Conservation (phyloP, 2,329 filamentous ascomycete genomes). For the Cryphonectria parasitica region DNA sequence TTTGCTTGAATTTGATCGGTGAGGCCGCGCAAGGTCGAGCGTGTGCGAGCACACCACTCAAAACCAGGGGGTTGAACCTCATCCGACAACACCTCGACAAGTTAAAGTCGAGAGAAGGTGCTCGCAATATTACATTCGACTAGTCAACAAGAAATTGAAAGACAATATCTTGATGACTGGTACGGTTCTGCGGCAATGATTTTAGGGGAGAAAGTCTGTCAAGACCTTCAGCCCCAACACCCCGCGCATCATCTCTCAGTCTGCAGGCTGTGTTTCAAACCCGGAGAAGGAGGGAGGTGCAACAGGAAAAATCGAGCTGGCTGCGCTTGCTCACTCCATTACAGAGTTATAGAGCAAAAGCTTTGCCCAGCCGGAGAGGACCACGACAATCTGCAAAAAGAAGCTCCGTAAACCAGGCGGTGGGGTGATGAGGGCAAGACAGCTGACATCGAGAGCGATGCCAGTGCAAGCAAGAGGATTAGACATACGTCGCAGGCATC, state of each 20-base stretch:
- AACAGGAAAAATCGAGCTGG: conserved; percentile 80
- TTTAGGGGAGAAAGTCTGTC: conserved; percentile 73
- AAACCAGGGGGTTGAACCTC: conserved; percentile 50
- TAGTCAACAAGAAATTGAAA: not conserved
- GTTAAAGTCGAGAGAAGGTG: conserved; percentile 52
- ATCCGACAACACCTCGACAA: conserved; percentile 75
- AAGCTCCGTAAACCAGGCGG: conserved; percentile 53
- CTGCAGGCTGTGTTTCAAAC: conserved; percentile 52
- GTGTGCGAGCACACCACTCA: conserved; percentile 29
- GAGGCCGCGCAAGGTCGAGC: conserved; percentile 50
- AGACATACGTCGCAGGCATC: conserved; percentile 34
- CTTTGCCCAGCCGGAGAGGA: conserved; percentile 74
- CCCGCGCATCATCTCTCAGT: conserved; percentile 66
- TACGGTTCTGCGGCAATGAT: conserved; percentile 61
- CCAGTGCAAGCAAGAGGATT: conserved; percentile 34
- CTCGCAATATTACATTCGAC: conserved; percentile 41
- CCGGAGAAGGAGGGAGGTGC: conserved; percentile 61
- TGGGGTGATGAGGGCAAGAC: conserved; percentile 21
- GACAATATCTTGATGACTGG: conserved; percentile 18
- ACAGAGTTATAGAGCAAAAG: conserved; percentile 35
- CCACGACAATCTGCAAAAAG: conserved; percentile 75
- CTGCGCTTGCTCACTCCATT: conserved; percentile 47
- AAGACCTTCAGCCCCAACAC: conserved; percentile 77
- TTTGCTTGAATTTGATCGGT: conserved; percentile 78
- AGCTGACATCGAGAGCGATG: conserved; percentile 22